Evolutionary conservation across 192 early-diverging fungal genomes (phyloP).

Genomic region (Cetraspora pellucida): DNA sequence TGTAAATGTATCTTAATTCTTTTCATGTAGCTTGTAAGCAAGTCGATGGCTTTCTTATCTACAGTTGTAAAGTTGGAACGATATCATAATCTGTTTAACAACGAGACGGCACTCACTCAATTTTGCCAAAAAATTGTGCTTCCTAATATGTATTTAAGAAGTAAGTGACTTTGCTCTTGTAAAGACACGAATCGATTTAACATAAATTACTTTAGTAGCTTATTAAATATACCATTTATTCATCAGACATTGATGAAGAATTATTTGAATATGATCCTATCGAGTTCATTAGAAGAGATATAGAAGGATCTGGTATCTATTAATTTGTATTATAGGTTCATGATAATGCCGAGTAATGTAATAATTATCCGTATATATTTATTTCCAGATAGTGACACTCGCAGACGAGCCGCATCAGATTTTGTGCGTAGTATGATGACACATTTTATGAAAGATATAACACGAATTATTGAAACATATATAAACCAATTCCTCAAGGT

Average conservation of each 20-base stretch:
- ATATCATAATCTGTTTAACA: conserved; percentile 75
- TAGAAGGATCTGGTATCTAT: conserved; percentile 79
- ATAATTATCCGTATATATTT: not conserved
- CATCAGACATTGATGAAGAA: conserved; percentile 80
- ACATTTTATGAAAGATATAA: conserved; percentile 83
- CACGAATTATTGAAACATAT: conserved; percentile 78
- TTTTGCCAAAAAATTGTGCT: conserved; percentile 92
- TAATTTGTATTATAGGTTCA: not conserved
- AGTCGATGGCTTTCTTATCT: conserved; percentile 87
- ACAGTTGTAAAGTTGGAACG: conserved; percentile 78
- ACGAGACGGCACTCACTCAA: conserved; percentile 66
- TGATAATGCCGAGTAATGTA: too few relatives aligned
- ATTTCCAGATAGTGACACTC: conserved; percentile 77
- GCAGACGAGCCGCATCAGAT: conserved; percentile 89
- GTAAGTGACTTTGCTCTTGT: conserved; percentile 37
- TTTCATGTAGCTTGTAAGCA: conserved; percentile 72
- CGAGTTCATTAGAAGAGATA: conserved; percentile 89
- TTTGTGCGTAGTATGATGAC: conserved; percentile 91
- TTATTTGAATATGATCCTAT: conserved; percentile 97
- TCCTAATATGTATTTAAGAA: conserved; percentile 87
- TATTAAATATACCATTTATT: not conserved
- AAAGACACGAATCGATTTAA: not conserved
- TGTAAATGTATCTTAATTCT: not conserved
- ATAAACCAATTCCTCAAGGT: conserved; percentile 64
- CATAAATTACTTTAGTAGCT: too few relatives aligned